Percentiles rank a stretch among this genome's conserved stretches.
Conservation (phyloP, 352 stramenopile species). For the Nothophytophthora sp. region DNA sequence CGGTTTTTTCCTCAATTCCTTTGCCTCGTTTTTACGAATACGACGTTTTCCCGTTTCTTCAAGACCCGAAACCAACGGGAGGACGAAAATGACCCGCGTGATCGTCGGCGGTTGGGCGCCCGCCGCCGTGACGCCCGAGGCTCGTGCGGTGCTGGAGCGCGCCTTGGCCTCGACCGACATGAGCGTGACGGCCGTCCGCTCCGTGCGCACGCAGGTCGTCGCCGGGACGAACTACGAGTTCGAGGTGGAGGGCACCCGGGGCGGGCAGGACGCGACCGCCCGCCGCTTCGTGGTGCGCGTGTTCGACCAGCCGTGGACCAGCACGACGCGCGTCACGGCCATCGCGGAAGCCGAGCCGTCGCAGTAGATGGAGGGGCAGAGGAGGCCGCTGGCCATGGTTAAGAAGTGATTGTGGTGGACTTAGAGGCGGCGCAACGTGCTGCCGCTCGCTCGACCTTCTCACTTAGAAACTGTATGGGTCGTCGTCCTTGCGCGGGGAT, state of each 20-base stretch:
- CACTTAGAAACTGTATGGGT: slow-evolving; percentile 28
- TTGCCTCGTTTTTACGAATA: too few relatives aligned
- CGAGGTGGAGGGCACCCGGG: slow-evolving; percentile 31
- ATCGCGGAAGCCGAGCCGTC: slow-evolving; percentile 6
- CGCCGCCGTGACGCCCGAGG: slow-evolving; percentile 18
- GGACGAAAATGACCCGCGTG: too few relatives aligned
- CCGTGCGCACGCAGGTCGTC: slow-evolving; percentile 37
- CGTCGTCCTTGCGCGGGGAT: slow-evolving; percentile 12
- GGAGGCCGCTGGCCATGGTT: too few relatives aligned
- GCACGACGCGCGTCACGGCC: slow-evolving; percentile 27
- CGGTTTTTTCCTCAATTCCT: too few relatives aligned
- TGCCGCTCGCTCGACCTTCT: too few relatives aligned
- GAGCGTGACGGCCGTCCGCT: slow-evolving; percentile 23
- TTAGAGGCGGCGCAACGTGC: too few relatives aligned
- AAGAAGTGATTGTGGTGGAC: too few relatives aligned
- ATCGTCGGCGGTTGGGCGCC: slow-evolving; percentile 28
- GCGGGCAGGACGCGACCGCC: slow-evolving; percentile 14
- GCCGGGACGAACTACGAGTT: slow-evolving; percentile 46
- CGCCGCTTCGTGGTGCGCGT: slow-evolving; percentile 26
- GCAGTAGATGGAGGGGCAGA: too few relatives aligned
- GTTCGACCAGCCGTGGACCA: slow-evolving; percentile 34
- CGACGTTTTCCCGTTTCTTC: too few relatives aligned
- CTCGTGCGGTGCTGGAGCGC: slow-evolving; percentile 19
- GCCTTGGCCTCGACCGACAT: slow-evolving; percentile 21
- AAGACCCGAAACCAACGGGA: too few relatives aligned